Evolutionary conservation across 1,284 basidiomycete genomes (phyloP).

Genomic region (Trametes versicolor): DNA sequence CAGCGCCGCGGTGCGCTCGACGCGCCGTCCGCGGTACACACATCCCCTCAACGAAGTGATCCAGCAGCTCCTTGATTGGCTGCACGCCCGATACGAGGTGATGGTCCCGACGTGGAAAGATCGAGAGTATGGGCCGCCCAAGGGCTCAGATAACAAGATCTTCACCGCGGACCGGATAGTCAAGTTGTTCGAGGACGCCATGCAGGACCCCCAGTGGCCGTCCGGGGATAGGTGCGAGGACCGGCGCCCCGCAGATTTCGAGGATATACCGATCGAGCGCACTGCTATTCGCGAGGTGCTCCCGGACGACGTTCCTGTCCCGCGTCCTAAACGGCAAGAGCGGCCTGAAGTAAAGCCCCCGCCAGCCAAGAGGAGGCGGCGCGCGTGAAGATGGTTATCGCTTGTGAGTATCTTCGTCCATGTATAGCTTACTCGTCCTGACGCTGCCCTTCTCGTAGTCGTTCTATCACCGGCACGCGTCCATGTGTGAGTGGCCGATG

Average conservation of each 20-base stretch:
- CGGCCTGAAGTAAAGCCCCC: background rate
- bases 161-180: background rate
- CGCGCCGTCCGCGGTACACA: background rate
- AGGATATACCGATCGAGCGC: background rate
- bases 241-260: background rate
- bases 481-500: too few species aligned
- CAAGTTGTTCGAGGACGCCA: background rate
- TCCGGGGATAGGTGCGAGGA: background rate
- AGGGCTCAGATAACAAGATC: background rate
- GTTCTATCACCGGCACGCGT: too few species aligned
- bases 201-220: background rate
- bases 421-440: too few species aligned
- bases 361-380: background rate
- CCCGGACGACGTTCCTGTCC: background rate
- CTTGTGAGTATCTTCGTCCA: background rate
- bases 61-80: background rate
- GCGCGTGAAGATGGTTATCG: background rate
- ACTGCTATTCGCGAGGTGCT: background rate
- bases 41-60: background rate
- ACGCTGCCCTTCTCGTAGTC: too few species aligned
- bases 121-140: background rate
- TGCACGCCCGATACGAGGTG: background rate
- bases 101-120: background rate
- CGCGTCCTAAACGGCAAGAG: background rate
- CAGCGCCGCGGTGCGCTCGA: background rate